Conservation (phyloP, 1,284 basidiomycete species). For the Ganoderma lingzhi region DNA sequence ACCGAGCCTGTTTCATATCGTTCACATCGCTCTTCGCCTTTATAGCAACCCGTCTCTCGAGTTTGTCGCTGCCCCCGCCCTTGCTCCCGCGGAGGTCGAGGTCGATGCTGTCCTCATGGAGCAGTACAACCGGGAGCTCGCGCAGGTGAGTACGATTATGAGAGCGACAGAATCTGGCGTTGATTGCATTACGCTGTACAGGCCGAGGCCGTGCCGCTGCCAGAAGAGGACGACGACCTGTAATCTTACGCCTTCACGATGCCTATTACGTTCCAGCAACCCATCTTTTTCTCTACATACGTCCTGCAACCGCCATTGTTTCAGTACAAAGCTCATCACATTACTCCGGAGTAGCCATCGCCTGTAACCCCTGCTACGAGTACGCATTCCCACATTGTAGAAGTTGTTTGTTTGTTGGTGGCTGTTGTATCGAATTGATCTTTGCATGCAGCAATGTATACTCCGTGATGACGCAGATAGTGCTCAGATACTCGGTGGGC, state of each 20-base stretch:
- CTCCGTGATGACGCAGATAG: background rate
- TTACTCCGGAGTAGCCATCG: slow-evolving; percentile 28
- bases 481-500: too few relatives aligned
- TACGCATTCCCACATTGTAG: slow-evolving; percentile 25
- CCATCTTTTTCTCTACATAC: slow-evolving; percentile 36
- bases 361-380: slow-evolving; percentile 20
- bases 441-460: slow-evolving; percentile 6
- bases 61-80: slow-evolving; percentile 96
- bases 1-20: background rate
- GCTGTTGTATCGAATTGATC: slow-evolving; percentile 25
- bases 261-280: slow-evolving; percentile 21
- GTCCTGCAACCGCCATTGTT: slow-evolving; percentile 39
- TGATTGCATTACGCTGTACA: slow-evolving; percentile 36
- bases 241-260: slow-evolving; percentile 34
- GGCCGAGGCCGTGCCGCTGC: slow-evolving; percentile 80
- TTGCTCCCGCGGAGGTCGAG: slow-evolving; percentile 93
- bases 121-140: slow-evolving; percentile 87
- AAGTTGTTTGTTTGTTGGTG: slow-evolving; percentile 23
- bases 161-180: background rate
- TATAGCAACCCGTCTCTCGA: slow-evolving; percentile 87
- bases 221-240: slow-evolving; percentile 80
- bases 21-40: slow-evolving; percentile 1
- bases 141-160: slow-evolving; percentile 53
- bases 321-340: slow-evolving; percentile 38
- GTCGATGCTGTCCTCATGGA: slow-evolving; percentile 87